Evolutionary conservation across 805 yeast species (phyloP).

Genomic region (Trichomonascus vanleenenianus): DNA sequence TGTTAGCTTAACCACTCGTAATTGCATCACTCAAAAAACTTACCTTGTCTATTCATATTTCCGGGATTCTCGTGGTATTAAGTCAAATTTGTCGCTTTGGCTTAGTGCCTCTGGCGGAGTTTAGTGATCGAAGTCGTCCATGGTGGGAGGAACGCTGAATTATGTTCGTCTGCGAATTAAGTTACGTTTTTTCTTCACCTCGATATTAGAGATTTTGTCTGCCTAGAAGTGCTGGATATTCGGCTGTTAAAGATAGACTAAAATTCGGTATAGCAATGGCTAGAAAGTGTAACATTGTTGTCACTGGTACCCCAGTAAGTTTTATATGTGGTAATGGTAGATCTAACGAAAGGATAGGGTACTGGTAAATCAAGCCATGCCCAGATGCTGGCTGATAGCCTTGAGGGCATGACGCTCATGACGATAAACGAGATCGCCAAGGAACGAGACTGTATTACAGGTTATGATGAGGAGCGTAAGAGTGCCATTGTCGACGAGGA

Average conservation of each 20-base stretch:
- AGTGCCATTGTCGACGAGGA: conserved; percentile 91
- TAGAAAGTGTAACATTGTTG: conserved; percentile 57
- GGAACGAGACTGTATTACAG: conserved; percentile 65
- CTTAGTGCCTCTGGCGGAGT: too few species aligned
- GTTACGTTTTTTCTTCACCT: background rate
- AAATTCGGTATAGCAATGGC: background rate
- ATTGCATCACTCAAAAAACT: background rate
- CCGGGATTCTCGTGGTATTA: too few species aligned
- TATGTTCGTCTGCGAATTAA: too few species aligned
- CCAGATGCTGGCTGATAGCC: conserved; percentile 46
- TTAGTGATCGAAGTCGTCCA: too few species aligned
- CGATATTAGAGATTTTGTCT: too few species aligned
- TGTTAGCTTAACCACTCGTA: background rate
- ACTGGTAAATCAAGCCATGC: conserved; percentile 79
- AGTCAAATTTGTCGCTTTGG: too few species aligned
- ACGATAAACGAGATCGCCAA: conserved; percentile 79
- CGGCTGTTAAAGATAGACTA: background rate
- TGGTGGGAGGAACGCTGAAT: too few species aligned
- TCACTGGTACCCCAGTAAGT: conserved; percentile 87
- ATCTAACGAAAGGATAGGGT: conserved; percentile 31
- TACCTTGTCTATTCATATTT: conserved; percentile 9
- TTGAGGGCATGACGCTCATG: conserved; percentile 45
- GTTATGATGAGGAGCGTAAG: conserved; percentile 79
- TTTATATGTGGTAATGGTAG: conserved; percentile 11
- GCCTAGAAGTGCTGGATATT: too few species aligned